Evolutionary conservation across 768 basidiomycete genomes (phyloP).

Genomic region (Hericium erinaceus): DNA sequence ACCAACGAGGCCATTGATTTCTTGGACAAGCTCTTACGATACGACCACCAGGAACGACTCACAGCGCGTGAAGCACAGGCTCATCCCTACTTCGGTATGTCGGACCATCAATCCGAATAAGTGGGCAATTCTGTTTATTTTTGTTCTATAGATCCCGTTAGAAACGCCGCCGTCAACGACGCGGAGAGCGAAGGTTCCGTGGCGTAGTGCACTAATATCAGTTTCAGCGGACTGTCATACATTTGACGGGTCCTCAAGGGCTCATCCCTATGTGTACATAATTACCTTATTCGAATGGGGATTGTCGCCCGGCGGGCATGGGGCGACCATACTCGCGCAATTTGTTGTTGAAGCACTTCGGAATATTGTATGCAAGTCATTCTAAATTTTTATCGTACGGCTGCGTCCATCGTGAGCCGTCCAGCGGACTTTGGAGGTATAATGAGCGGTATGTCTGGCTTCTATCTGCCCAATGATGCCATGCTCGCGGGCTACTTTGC

Average conservation of each 20-base stretch:
- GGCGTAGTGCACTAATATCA: conserved; percentile 13
- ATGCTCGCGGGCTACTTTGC: too few species aligned
- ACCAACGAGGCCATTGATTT: conserved; percentile 96
- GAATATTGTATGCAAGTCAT: too few species aligned
- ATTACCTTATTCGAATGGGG: too few species aligned
- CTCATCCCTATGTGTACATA: too few species aligned
- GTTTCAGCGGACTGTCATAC: neutral
- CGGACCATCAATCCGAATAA: neutral
- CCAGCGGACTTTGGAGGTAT: too few species aligned
- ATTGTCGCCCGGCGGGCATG: too few species aligned
- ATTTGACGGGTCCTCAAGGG: neutral
- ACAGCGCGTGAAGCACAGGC: conserved; percentile 90
- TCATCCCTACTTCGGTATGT: conserved; percentile 85
- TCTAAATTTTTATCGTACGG: too few species aligned
- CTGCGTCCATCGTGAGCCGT: too few species aligned
- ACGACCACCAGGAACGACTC: conserved; percentile 94
- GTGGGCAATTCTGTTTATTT: neutral
- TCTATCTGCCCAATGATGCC: too few species aligned
- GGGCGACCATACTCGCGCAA: too few species aligned
- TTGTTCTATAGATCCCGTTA: conserved; percentile 54
- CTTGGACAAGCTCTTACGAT: conserved; percentile 88
- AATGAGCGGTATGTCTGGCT: too few species aligned
- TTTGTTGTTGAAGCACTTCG: too few species aligned
- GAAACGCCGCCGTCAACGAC: conserved; percentile 42
- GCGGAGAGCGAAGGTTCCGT: conserved; percentile 57